phyloP scores from a whole-genome alignment of 1,284 basidiomycete species.

The Caloboletus firmus region DNA sequence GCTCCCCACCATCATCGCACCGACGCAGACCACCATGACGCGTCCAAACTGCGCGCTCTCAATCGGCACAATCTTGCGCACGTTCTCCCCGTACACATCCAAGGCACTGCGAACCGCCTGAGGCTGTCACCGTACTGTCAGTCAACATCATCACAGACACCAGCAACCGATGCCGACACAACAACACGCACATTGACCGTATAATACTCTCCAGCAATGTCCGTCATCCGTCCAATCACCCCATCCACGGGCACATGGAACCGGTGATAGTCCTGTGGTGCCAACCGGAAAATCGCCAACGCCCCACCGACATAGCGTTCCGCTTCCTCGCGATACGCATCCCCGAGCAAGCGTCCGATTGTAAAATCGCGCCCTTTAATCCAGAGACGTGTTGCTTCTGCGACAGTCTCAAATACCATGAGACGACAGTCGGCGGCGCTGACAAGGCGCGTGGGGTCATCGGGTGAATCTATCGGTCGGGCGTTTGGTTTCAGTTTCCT shows the following conservation, averaged over 20 bases:
- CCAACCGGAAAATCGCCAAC: constrained; percentile 86
- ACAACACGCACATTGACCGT: constrained; percentile 75
- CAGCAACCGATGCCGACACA: constrained; percentile 8
- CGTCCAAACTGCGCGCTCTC: constrained; percentile 84
- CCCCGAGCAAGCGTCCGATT: constrained; percentile 77
- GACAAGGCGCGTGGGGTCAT: constrained; percentile 77
- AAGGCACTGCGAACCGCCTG: constrained; percentile 80
- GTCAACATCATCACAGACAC: background rate
- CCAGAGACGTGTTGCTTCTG: constrained; percentile 88
- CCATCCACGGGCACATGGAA: constrained; percentile 94
- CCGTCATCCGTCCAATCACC: constrained; percentile 74
- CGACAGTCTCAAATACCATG: constrained; percentile 88
- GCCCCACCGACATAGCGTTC: constrained; percentile 77
- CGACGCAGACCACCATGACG: constrained; percentile 87
- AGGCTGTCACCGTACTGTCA: constrained; percentile 46
- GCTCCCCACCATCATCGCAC: constrained; percentile 94
- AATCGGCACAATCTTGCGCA: constrained; percentile 85
- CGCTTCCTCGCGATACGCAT: constrained; percentile 66
- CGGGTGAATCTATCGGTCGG: constrained; percentile 72
- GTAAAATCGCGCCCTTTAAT: constrained; percentile 97
- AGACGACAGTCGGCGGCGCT: constrained; percentile 92
- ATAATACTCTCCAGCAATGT: constrained; percentile 87
- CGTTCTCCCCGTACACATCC: constrained; percentile 96
- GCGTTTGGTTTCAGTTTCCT: constrained; percentile 86
- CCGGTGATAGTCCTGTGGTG: constrained; percentile 95